phyloP scores from a whole-genome alignment of 441 rosid genomes.

The Populus hybrid region DNA sequence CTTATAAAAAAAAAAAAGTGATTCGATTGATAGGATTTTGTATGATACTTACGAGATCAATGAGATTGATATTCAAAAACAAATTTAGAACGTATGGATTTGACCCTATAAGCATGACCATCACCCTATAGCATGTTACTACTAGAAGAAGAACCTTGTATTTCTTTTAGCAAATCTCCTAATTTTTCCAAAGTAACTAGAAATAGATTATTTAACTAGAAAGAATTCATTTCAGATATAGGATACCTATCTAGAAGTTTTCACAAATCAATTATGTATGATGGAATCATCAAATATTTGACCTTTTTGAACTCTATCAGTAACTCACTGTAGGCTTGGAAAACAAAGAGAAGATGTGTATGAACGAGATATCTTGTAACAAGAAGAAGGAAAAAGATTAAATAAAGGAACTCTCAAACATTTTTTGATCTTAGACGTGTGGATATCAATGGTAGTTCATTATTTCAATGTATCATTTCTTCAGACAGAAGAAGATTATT shows the following conservation, averaged over 20 bases:
- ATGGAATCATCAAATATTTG: neutral
- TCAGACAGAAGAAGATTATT: no score
- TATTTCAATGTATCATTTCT: no score
- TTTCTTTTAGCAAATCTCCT: conserved; percentile 2
- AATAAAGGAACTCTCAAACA: no score
- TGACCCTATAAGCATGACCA: neutral
- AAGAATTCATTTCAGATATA: conserved; percentile 1
- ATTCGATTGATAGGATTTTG: neutral
- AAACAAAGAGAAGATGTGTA: neutral
- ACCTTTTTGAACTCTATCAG: neutral
- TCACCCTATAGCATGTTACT: neutral
- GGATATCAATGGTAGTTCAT: no score
- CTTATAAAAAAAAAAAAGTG: neutral
- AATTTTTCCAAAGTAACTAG: conserved; percentile 11
- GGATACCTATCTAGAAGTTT: neutral
- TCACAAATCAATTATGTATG: neutral
- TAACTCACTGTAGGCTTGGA: neutral
- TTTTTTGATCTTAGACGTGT: accelerated
- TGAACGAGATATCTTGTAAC: neutral
- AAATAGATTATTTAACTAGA: conserved; percentile 1
- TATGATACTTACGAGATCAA: neutral
- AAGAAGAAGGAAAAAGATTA: no score
- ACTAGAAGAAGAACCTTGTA: neutral
- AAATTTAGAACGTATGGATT: neutral
- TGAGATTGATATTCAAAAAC: conserved; percentile 10